phyloP scores from a whole-genome alignment of 192 early-diverging fungal genomes.

The Umbelopsis ramanniana region DNA sequence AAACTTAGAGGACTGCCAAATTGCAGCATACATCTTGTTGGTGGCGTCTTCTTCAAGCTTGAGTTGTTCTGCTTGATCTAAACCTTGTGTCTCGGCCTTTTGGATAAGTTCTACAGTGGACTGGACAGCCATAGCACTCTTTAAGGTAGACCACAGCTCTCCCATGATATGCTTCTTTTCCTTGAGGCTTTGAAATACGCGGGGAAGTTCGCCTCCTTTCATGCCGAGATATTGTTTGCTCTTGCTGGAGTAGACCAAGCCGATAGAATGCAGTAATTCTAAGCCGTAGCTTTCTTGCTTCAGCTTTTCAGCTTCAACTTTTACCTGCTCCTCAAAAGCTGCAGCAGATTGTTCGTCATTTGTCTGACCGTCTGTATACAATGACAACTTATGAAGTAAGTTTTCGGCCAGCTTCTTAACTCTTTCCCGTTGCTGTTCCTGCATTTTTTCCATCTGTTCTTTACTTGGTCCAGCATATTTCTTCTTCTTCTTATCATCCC shows the following conservation, averaged over 20 bases:
- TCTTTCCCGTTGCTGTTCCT: conserved; percentile 60
- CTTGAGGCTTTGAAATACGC: conserved; percentile 38
- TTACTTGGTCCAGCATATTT: conserved; percentile 46
- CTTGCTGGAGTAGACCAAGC: conserved; percentile 79
- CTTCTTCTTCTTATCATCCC: conserved; percentile 33
- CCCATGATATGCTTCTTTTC: conserved; percentile 59
- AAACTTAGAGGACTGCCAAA: conserved; percentile 47
- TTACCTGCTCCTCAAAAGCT: conserved; percentile 66
- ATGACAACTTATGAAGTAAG: conserved; percentile 67
- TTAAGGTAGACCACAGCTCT: conserved; percentile 39
- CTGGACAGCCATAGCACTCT: conserved; percentile 40
- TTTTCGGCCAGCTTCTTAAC: conserved; percentile 66
- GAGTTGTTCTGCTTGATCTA: conserved; percentile 38
- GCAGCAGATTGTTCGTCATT: conserved; percentile 53
- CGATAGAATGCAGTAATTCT: conserved; percentile 84
- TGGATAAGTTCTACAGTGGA: conserved; percentile 29
- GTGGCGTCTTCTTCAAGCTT: conserved; percentile 44
- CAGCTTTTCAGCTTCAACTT: conserved; percentile 77
- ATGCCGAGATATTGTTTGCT: conserved; percentile 69
- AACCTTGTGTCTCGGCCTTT: conserved; percentile 34
- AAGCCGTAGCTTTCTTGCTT: conserved; percentile 83
- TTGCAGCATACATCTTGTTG: conserved; percentile 35
- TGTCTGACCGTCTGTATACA: conserved; percentile 68
- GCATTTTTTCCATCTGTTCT: conserved; percentile 56
- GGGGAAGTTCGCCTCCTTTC: conserved; percentile 48